phyloP scores from a whole-genome alignment of 768 basidiomycete species.

The Hypholoma fasciculare region DNA sequence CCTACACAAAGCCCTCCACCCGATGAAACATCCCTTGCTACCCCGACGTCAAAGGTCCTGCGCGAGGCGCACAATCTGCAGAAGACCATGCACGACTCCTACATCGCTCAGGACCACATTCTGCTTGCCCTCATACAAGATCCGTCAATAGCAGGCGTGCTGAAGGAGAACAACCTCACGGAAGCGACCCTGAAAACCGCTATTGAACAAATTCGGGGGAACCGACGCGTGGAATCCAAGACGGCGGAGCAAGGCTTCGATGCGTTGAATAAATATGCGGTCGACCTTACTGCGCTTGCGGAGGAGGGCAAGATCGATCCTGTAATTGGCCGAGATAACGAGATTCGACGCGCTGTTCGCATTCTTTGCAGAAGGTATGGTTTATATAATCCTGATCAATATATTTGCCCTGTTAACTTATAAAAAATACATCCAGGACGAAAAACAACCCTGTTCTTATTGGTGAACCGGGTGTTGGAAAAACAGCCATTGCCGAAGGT shows the following conservation, averaged over 20 bases:
- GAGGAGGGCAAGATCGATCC: constrained; percentile 96
- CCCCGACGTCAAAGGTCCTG: constrained; percentile 59
- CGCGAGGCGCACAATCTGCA: constrained; percentile 75
- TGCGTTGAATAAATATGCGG: constrained; percentile 85
- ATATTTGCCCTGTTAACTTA: not conserved
- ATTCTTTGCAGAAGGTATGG: constrained; percentile 75
- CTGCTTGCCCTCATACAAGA: constrained; percentile 85
- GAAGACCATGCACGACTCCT: constrained; percentile 88
- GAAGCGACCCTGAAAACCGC: constrained; percentile 74
- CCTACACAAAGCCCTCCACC: constrained; percentile 86
- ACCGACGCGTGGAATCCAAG: constrained; percentile 81
- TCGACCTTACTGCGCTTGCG: constrained; percentile 85
- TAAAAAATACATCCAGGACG: constrained; percentile 55
- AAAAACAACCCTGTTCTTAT: constrained; percentile 98
- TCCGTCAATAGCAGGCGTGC: constrained; percentile 56
- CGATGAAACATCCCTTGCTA: constrained; percentile 69
- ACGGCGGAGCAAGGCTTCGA: constrained; percentile 93
- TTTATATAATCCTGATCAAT: not conserved
- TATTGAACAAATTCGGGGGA: constrained; percentile 78
- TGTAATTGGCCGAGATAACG: constrained; percentile 90
- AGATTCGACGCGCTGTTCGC: constrained; percentile 82
- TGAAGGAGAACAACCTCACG: constrained; percentile 78
- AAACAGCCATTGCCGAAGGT: constrained; percentile 94
- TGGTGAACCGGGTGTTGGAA: constrained; percentile 94
- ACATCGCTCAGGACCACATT: constrained; percentile 92